These are phyloP conservation scores for Fusarium avenaceum DNA, from an alignment of 2,329 filamentous ascomycete genomes.

Conservation along the genomic window DNA sequence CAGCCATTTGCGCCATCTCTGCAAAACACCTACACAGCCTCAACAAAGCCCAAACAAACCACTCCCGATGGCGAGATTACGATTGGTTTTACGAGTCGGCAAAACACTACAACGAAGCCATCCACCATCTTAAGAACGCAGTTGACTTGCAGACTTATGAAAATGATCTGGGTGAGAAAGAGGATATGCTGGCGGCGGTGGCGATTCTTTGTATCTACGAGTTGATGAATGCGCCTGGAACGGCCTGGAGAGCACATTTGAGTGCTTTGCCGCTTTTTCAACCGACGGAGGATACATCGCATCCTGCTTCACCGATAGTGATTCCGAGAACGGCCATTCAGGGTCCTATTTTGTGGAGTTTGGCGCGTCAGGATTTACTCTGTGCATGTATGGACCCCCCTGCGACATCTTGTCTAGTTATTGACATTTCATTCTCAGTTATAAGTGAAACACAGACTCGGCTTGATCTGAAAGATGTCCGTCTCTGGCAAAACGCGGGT, in stretches of 20 bases:
- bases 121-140: slow-evolving; percentile 30
- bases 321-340: slow-evolving; percentile 43
- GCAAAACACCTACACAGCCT: slow-evolving; percentile 39
- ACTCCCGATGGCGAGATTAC: background rate
- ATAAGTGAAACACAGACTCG: slow-evolving; percentile 48
- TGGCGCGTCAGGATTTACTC: slow-evolving; percentile 40
- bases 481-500: slow-evolving; percentile 74
- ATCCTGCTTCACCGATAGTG: slow-evolving; percentile 17
- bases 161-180: slow-evolving; percentile 48
- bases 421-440: background rate
- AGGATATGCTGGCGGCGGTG: slow-evolving; percentile 71
- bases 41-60: background rate
- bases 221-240: slow-evolving; percentile 73
- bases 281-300: slow-evolving; percentile 52
- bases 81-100: slow-evolving; percentile 45
- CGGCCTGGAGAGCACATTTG: slow-evolving; percentile 74
- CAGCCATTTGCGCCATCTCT: slow-evolving; percentile 40
- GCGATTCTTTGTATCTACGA: slow-evolving; percentile 77
- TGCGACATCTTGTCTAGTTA: fast-evolving
- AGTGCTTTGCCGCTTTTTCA: slow-evolving; percentile 75
- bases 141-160: slow-evolving; percentile 55
- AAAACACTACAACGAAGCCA: slow-evolving; percentile 44
- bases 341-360: slow-evolving; percentile 45
- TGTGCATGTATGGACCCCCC: slow-evolving; percentile 32
- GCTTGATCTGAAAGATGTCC: slow-evolving; percentile 71